Percentiles rank a stretch among this genome's conserved stretches.
Evolutionary conservation across 345 rosid genomes (phyloP).

Genomic region (Citrus sp.): DNA sequence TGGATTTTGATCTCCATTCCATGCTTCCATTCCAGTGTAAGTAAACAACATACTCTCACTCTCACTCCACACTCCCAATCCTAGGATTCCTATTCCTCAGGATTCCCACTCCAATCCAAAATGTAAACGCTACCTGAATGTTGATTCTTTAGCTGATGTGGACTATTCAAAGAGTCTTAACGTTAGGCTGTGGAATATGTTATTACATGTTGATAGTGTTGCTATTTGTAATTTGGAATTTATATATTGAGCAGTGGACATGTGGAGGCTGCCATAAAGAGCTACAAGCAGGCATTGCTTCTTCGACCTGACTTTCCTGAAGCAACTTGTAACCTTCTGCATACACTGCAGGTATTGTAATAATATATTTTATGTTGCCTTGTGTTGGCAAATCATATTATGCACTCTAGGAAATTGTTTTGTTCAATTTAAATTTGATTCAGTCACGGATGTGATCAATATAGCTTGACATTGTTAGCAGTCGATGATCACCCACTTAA

Average conservation of each 20-base stretch:
- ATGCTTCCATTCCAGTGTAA: too few species aligned
- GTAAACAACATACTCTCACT: too few species aligned
- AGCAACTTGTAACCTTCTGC: constrained; percentile 96
- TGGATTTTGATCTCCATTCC: too few species aligned
- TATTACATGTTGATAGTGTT: too few species aligned
- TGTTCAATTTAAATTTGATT: background rate
- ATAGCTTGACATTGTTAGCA: background rate
- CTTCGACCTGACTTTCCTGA: constrained; percentile 95
- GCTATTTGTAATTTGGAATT: constrained; percentile 6
- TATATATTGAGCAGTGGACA: constrained; percentile 54
- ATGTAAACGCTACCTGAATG: too few species aligned
- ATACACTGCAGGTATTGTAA: constrained; percentile 73
- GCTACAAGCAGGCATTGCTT: constrained; percentile 82
- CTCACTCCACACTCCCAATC: too few species aligned
- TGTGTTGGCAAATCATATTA: background rate
- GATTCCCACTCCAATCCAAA: too few species aligned
- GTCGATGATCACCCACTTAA: background rate
- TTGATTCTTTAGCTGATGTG: background rate
- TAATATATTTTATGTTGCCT: background rate
- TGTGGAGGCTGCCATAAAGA: constrained; percentile 90
- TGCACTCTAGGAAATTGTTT: background rate
- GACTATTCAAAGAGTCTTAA: background rate
- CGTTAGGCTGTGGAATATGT: background rate
- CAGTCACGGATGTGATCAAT: background rate
- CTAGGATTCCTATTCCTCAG: too few species aligned